A percentile compares a stretch with the other conserved stretches of the same genome.
Conservation (phyloP, 1,284 basidiomycete species). For the Ceraceosorus guamensis region DNA sequence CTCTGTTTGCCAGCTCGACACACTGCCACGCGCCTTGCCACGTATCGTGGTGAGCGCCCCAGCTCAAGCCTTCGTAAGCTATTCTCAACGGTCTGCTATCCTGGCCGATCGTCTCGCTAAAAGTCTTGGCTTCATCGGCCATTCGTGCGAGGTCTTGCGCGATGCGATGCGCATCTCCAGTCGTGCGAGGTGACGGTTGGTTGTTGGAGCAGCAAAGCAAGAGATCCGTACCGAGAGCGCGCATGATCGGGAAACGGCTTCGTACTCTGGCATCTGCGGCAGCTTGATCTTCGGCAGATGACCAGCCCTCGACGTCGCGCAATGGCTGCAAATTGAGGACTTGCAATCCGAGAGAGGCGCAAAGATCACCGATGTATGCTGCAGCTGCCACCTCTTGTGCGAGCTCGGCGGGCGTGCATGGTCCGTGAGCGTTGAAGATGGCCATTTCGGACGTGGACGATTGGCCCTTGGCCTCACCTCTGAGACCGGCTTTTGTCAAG, state of each 20-base stretch:
- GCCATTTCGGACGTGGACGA: not conserved
- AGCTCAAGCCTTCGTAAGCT: conserved; percentile 39
- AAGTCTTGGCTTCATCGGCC: conserved; percentile 19
- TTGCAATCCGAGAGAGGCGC: conserved; percentile 26
- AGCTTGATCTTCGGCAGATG: conserved; percentile 11
- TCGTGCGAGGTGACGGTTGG: conserved; percentile 28
- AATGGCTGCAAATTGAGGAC: conserved; percentile 49
- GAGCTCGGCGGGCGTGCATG: conserved; percentile 18
- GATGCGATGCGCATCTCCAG: conserved; percentile 26
- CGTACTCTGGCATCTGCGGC: conserved; percentile 17
- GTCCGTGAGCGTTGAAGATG: conserved; percentile 23
- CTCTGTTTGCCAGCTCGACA: conserved; percentile 33
- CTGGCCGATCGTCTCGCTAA: conserved; percentile 6
- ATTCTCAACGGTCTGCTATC: conserved; percentile 23
- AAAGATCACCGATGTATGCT: conserved; percentile 26
- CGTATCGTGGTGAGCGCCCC: conserved; percentile 32
- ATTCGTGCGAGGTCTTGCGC: conserved; percentile 36
- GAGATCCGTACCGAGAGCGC: conserved; percentile 30
- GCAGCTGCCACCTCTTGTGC: conserved; percentile 36
- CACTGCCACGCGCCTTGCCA: conserved; percentile 48
- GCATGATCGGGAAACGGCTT: conserved; percentile 33
- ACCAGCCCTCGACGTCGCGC: conserved; percentile 48
- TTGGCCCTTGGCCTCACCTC: not conserved
- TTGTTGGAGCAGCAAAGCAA: conserved; percentile 38
- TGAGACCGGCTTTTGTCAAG: not conserved